These are phyloP conservation scores for Fagopyrum esculentum DNA, from an alignment of 148 eudicot genomes.

Conservation along the genomic window DNA sequence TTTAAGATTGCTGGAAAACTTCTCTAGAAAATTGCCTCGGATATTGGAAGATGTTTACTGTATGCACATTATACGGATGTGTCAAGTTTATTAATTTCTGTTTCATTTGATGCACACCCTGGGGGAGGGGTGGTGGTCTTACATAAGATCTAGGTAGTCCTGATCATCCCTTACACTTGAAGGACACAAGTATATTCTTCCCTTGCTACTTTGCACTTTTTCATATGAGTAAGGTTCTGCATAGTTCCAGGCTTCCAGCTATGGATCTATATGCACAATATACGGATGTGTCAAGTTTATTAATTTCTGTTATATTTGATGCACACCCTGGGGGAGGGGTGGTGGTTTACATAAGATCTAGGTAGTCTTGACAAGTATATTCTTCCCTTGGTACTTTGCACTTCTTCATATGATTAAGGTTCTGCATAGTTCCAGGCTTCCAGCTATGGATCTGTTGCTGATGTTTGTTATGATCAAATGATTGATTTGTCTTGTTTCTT, in stretches of 20 bases:
- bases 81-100: background rate
- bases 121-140: background rate
- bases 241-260: background rate
- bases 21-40: background rate
- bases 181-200: background rate
- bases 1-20: background rate
- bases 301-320: background rate
- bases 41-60: background rate
- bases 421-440: background rate
- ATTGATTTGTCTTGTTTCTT: slow-evolving; percentile 3
- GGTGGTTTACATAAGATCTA: background rate
- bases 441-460: background rate
- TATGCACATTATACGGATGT: background rate
- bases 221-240: background rate
- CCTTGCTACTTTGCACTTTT: background rate
- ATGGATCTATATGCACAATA: background rate
- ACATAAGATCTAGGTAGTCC: background rate
- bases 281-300: background rate
- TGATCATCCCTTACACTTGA: background rate
- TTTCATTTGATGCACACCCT: background rate
- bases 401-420: background rate
- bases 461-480: background rate
- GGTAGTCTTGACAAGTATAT: background rate
- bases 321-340: background rate
- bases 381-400: background rate